Evolutionary conservation across 768 basidiomycete species (phyloP).

Genomic region (Lactarius deliciosus): DNA sequence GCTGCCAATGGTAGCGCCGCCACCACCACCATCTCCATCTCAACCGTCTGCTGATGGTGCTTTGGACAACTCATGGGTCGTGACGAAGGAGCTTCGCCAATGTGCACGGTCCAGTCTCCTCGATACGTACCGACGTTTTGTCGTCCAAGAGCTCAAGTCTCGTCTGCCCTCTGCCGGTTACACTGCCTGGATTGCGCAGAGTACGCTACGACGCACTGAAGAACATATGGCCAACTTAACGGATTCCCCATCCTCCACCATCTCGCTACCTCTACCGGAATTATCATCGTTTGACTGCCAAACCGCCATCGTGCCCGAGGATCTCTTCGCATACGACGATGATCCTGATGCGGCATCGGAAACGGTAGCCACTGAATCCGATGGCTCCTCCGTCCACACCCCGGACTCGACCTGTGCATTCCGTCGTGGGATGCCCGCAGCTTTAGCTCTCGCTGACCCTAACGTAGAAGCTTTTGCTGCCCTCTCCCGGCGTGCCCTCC

Average conservation of each 20-base stretch:
- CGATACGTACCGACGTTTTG: constrained; percentile 62
- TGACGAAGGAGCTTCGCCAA: constrained; percentile 48
- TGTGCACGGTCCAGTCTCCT: constrained; percentile 67
- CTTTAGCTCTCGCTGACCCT: constrained; percentile 18
- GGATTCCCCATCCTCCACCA: constrained; percentile 25
- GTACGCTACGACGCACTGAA: constrained; percentile 51
- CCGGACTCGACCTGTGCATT: constrained; percentile 35
- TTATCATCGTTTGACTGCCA: constrained; percentile 24
- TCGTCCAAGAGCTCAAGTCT: constrained; percentile 50
- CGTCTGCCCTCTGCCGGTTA: constrained; percentile 43
- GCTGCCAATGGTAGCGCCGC: constrained; percentile 17
- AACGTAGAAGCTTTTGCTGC: constrained; percentile 36
- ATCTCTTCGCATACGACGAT: constrained; percentile 41
- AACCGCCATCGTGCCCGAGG: constrained; percentile 18
- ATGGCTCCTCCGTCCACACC: constrained; percentile 51
- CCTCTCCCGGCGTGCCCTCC: constrained; percentile 33
- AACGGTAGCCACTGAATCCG: constrained; percentile 41
- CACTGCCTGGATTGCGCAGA: constrained; percentile 54
- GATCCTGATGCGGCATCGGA: constrained; percentile 30
- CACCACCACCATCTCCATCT: constrained; percentile 15
- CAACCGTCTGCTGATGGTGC: constrained; percentile 22
- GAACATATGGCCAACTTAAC: constrained; percentile 33
- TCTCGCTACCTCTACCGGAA: constrained; percentile 17
- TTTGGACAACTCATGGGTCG: constrained; percentile 23
- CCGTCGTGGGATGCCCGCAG: constrained; percentile 32